Evolutionary conservation across 2,329 filamentous ascomycete species (phyloP).

Genomic region (Pseudocercospora musae): DNA sequence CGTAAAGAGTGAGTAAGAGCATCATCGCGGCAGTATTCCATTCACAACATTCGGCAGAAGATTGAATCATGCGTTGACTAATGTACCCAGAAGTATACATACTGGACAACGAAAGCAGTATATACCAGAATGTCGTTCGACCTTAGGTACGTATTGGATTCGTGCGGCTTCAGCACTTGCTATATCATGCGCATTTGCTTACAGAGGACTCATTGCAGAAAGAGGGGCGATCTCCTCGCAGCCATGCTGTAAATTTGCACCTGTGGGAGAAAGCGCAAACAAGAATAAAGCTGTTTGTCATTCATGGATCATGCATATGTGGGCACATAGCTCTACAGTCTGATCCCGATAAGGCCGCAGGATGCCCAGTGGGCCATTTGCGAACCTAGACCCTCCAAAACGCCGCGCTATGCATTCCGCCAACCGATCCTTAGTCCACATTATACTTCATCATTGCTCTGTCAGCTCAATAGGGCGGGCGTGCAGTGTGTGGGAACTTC

Average conservation of each 20-base stretch:
- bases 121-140: neutral
- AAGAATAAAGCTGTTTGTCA: neutral
- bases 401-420: constrained; percentile 4
- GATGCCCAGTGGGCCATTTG: neutral
- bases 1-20: too few relatives aligned
- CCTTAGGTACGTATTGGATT: neutral
- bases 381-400: constrained; percentile 1
- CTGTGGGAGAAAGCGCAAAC: neutral
- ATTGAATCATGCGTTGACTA: neutral
- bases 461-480: constrained; percentile 58
- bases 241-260: neutral
- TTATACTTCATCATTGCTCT: constrained; percentile 32
- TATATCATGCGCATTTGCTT: neutral
- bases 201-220: neutral
- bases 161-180: too few relatives aligned
- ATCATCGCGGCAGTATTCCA: neutral
- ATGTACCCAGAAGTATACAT: neutral
- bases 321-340: neutral
- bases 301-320: neutral
- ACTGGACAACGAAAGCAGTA: neutral
- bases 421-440: neutral
- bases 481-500: constrained; percentile 51
- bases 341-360: too few relatives aligned
- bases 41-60: neutral
- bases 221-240: neutral